These are phyloP conservation scores for Chalaropsis ovoidea DNA, from an alignment of 2,329 filamentous ascomycete genomes.

Conservation along the genomic window DNA sequence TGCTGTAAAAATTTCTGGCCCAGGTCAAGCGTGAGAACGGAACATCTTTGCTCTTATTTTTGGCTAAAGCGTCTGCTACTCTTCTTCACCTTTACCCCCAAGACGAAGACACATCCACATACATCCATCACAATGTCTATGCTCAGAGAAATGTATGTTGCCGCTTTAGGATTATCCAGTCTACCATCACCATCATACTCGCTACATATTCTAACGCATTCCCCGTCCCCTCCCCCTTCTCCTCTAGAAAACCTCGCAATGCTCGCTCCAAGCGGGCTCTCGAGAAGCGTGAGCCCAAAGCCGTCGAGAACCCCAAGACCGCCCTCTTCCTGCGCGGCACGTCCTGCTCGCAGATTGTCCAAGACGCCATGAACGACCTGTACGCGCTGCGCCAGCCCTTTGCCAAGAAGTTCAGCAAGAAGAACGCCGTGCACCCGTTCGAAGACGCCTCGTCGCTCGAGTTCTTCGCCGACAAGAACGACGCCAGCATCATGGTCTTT, in stretches of 20 bases:
- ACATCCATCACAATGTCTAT: conserved; percentile 22
- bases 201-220: not conserved
- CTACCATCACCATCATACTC: no score
- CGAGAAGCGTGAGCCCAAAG: conserved; percentile 84
- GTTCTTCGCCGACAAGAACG: conserved; percentile 96
- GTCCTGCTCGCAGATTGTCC: conserved; percentile 68
- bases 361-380: conserved; percentile 77
- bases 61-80: conserved; percentile 13
- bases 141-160: conserved; percentile 25
- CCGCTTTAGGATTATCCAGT: not conserved
- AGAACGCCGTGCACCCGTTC: conserved; percentile 91
- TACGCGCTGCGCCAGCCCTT: conserved; percentile 75
- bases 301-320: conserved; percentile 79
- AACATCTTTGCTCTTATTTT: conserved; percentile 14
- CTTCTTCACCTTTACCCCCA: not conserved
- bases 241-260: conserved; percentile 49
- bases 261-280: conserved; percentile 91
- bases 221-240: not conserved
- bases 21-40: not conserved
- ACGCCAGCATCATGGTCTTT: conserved; percentile 75
- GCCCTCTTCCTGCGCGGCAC: conserved; percentile 84
- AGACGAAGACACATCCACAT: not conserved
- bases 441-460: conserved; percentile 79
- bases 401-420: conserved; percentile 88
- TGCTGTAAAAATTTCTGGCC: conserved; percentile 24